Evolutionary conservation across 176 grass and related monocot genomes (phyloP).

Genomic region (Musa beccarii): DNA sequence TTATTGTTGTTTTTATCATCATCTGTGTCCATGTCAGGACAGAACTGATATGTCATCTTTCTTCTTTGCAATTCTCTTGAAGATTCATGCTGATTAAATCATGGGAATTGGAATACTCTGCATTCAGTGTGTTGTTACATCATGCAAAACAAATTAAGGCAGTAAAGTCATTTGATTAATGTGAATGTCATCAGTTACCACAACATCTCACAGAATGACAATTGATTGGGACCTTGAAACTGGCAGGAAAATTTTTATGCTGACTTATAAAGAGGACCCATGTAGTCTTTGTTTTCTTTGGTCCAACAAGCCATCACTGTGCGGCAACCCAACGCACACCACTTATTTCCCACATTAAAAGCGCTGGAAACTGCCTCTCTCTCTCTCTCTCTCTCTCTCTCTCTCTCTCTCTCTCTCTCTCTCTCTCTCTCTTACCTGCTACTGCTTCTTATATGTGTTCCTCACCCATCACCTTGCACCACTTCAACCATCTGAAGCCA

Average conservation of each 20-base stretch:
- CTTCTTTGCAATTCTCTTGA: too few relatives aligned
- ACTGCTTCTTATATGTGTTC: too few relatives aligned
- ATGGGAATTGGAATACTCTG: too few relatives aligned
- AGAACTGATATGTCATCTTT: too few relatives aligned
- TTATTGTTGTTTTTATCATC: too few relatives aligned
- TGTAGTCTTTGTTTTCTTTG: not conserved
- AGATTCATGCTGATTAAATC: too few relatives aligned
- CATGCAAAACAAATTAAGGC: not conserved
- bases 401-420: not conserved
- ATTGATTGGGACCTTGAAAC: not conserved
- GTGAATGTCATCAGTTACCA: constrained; percentile 2
- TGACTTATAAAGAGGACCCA: not conserved
- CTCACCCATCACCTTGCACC: not conserved
- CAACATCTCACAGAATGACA: not conserved
- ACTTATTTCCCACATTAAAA: not conserved
- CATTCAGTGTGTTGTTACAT: not conserved
- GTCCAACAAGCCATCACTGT: too few relatives aligned
- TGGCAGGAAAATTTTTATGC: not conserved
- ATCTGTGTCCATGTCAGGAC: too few relatives aligned
- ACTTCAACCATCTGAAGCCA: too few relatives aligned
- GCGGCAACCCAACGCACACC: not conserved
- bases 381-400: not conserved
- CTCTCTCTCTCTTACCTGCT: too few relatives aligned
- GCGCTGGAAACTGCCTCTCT: not conserved
- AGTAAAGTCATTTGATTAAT: not conserved